Evolutionary conservation across 2,329 filamentous ascomycete species (phyloP).

Genomic region (Botrytis tulipae): DNA sequence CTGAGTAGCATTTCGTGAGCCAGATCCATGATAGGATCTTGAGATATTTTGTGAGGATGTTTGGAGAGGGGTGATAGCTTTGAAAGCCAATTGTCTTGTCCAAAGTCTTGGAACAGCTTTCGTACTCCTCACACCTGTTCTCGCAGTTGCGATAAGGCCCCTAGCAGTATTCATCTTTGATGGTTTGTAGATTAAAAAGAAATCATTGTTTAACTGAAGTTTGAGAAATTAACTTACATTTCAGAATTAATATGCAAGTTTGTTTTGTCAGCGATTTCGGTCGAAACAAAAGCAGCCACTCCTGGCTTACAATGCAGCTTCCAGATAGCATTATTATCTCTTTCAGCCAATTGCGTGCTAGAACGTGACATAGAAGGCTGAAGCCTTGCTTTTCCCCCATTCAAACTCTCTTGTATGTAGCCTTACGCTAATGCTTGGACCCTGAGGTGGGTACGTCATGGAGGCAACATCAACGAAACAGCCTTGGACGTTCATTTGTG

Average conservation of each 20-base stretch:
- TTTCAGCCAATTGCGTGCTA: constrained; percentile 26
- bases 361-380: constrained; percentile 17
- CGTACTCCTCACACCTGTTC: constrained; percentile 26
- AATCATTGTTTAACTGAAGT: not conserved
- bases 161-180: constrained; percentile 33
- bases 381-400: not conserved
- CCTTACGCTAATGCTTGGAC: not conserved
- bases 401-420: not conserved
- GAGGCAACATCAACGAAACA: not conserved
- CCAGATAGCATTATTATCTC: not conserved
- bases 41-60: constrained; percentile 20
- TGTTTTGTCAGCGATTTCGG: constrained; percentile 24
- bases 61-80: constrained; percentile 17
- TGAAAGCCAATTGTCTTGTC: constrained; percentile 25
- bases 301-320: not conserved
- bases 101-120: constrained; percentile 24
- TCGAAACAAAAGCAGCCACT: constrained; percentile 6
- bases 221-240: constrained; percentile 10
- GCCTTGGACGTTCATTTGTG: not conserved
- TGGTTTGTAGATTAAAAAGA: not conserved
- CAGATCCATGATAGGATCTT: constrained; percentile 31
- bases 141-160: constrained; percentile 27
- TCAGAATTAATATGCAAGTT: not conserved
- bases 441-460: not conserved
- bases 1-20: constrained; percentile 24